Base-by-base conservation (phyloP, 73 alveolate species). In the Halteria grandinella region DNA sequence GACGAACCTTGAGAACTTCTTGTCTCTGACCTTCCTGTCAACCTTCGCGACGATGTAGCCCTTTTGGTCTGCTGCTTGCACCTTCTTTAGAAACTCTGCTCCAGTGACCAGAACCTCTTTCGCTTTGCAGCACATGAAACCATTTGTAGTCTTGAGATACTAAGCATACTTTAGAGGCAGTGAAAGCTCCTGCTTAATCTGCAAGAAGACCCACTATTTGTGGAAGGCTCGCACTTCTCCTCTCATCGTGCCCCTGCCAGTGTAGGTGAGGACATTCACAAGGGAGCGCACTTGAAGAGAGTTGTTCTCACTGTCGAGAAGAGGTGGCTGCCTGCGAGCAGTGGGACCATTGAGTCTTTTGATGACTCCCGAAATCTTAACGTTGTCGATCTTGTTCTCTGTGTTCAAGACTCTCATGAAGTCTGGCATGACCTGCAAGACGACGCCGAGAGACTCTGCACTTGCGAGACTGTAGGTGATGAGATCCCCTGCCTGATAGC, bases 401-500 rank as follows among this genome's bases (percentile, higher is more conserved):
- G 7, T 1, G 21, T 66, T 66, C 3, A 66, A 1, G 20, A 66
- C 66, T 66, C 45, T 41, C 24, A 66, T 20, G 17, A 29, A 66
- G 50, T 66, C 80, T 6, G 80, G 69, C 24, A 36, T 12, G 3
- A 66, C 80, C 43, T 66, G 55, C 1, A 66, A 6, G 18, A 49
- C 51, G 34, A 44, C 32, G 83, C 55, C 70, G 11, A 48, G 54
- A 2, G 47, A 6, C n/a, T 7, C 47, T 36, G 1, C 20, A 17
- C 5, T 49, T 11, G 18, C 40, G 33, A 6, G 32, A 24, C 51
- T 25, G 31, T 50, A 48, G 41, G 50, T 1, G n/a, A 70, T 70
- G 27, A 70, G 32, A 1, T 70, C 83, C 5, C 83, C 83, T 27
- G 83, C 83, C 40, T 14, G 2, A 25, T 48, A 70, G 29, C 50